Evolutionary conservation across 352 stramenopile genomes (phyloP), one percentile per base, ranked within the genome.

Genomic region (Phytophthora hybrid): DNA sequence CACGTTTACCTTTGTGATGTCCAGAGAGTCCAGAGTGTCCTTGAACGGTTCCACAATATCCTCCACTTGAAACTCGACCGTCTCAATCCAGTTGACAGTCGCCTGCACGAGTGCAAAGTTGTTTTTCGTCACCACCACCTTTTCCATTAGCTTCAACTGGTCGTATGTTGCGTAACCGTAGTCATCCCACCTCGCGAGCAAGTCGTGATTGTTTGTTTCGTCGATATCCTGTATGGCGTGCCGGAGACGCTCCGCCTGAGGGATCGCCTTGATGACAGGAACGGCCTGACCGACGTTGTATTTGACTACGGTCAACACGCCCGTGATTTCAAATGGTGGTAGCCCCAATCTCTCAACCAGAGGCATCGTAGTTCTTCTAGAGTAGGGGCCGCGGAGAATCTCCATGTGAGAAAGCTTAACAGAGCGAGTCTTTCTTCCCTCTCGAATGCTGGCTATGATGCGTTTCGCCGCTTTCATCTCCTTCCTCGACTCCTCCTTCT

Each of bases 11-110:
- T 71, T 64, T 14, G 41, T 54, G 3, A 53, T 16, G n/a, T n/a
- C n/a, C n/a, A n/a, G n/a, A n/a, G n/a, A n/a, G 3, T 71, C 55
- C n/a, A 32, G 4, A 2, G n/a, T 56, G 26, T 63, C 53, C 7
- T 64, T 71, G 44, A 71, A 64, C 1, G 55, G 31, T 19, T 59
- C 29, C 4, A 60, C 55, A 13, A 59, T 51, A 23, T 7, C 13
- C 18, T 59, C 41, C 6, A 60, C 21, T 23, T 55, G 10, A 13
- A 65, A 71, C 23, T 52, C n/a, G 11, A 64, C 29, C 41, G 53
- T 71, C 7, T 71, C 55, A 53, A 70, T 52, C 63, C 63, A 70
- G 19, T 59, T 29, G 7, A 70, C n/a, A 10, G 44, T 70, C 39
- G 26, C 4, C 29, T 69, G 39, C 6, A 69, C 63, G 16, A 63